phyloP scores from a whole-genome alignment of 2,329 filamentous ascomycete species.

The Neofusicoccum cordaticola region DNA sequence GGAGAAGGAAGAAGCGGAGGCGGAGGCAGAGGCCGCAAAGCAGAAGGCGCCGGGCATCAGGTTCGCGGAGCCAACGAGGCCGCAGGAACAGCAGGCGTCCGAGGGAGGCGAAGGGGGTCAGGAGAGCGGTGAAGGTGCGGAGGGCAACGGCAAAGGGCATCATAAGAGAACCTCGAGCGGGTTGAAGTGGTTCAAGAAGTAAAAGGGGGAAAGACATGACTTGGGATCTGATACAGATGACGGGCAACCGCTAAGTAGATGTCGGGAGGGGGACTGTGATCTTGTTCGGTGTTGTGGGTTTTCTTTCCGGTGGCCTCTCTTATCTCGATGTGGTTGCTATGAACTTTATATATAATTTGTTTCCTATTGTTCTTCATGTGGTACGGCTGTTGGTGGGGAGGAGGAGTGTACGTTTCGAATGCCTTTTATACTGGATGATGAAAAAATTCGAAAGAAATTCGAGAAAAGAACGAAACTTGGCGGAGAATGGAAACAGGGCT shows the following conservation, averaged over 20 bases:
- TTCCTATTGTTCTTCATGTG: too few species aligned
- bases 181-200: conserved; percentile 9
- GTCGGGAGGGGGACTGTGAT: not conserved
- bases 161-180: conserved; percentile 13
- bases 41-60: conserved; percentile 17
- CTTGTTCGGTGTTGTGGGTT: too few species aligned
- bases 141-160: not conserved
- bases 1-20: not conserved
- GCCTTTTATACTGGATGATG: too few species aligned
- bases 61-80: conserved; percentile 18
- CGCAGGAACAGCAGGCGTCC: not conserved
- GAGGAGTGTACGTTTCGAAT: too few species aligned
- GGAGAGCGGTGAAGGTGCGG: not conserved
- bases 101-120: not conserved
- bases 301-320: too few species aligned
- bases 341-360: too few species aligned
- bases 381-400: too few species aligned
- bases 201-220: not conserved
- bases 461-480: too few species aligned
- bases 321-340: too few species aligned
- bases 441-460: too few species aligned
- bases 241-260: not conserved
- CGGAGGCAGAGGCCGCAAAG: not conserved
- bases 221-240: too few species aligned
- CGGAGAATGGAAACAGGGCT: too few species aligned